Evolutionary conservation across 176 grass and related monocot genomes (phyloP), one percentile per base, ranked within the genome.

Genomic region (Oryza officinalis): DNA sequence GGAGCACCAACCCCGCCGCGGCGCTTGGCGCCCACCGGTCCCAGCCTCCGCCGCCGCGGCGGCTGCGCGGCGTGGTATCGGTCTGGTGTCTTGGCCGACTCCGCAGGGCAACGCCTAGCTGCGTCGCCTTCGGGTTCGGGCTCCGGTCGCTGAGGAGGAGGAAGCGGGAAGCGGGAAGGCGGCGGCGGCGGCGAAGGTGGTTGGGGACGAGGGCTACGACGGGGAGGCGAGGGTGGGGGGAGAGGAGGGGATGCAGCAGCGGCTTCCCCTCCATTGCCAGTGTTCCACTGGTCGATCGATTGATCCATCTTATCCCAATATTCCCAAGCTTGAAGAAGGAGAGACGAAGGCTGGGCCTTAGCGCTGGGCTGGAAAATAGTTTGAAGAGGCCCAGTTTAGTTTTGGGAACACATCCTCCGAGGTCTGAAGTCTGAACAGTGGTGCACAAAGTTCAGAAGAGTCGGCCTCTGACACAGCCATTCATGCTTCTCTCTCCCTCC

Each of bases 1-100:
- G 90, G 77, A 95, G 44, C 11, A 90, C 46, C 73, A 95, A 49
- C 14, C 64, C 81, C 8, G 71, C 76, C 64, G 27, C 80, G 17
- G 50, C 74, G 23, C 7, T 63, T 57, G 22, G 82, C 57, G 32
- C 67, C 75, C 61, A 93, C 75, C 61, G 91, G 57, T n/a, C 67
- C 84, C 81, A 83, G 17, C 47, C 80, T 41, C 47, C 13, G 3
- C 17, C 83, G 33, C 47, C 13, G 3, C 17, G 31, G 2, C 17
- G 31, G 59, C 31, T 60, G 65, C 28, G 78, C 14, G 27, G 78
- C 14, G 27, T 31, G 9, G 23, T 65, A 63, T 13, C 54, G 11
- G 63, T 22, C 8, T 54, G 86, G 67, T 40, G 4, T 38, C 22
- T 26, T 8, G 35, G 60, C 23, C 57, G 75, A 71, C 54, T 27